A percentile compares a stretch with the other conserved stretches of the same genome.
Evolutionary conservation across 257 asterid species (phyloP).

Genomic region (Solanum lycopersicoides): DNA sequence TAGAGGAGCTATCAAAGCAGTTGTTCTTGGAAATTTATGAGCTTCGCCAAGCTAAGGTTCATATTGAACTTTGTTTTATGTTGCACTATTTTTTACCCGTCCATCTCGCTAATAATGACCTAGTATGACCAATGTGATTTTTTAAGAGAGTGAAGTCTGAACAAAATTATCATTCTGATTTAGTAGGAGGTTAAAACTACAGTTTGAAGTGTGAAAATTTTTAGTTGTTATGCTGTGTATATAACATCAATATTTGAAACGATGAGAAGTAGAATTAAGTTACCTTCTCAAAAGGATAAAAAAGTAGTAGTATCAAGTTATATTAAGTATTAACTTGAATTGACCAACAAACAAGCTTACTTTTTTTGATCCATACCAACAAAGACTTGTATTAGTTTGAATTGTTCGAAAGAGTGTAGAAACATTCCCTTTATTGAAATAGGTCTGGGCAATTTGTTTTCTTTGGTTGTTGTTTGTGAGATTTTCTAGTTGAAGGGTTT

Average conservation of each 20-base stretch:
- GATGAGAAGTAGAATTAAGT: not conserved
- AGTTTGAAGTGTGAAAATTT: not conserved
- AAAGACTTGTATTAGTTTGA: not conserved
- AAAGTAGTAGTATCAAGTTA: not conserved
- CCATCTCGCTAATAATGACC: not conserved
- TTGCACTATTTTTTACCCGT: not conserved
- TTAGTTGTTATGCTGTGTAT: not conserved
- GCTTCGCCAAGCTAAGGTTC: constrained; percentile 99
- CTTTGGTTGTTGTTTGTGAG: not conserved
- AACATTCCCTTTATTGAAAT: not conserved
- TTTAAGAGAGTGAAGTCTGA: not conserved
- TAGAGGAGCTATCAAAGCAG: constrained; percentile 94
- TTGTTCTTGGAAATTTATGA: constrained; percentile 89
- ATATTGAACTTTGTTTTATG: constrained; percentile 3
- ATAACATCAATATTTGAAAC: not conserved
- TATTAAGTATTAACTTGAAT: not conserved
- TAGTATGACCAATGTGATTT: not conserved
- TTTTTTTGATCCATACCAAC: not conserved
- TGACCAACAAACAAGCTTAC: not conserved
- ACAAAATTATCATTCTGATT: not conserved
- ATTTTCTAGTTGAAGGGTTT: not conserved
- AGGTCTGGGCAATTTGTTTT: not conserved
- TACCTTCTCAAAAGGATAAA: not conserved
- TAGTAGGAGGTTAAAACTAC: not conserved
- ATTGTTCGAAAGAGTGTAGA: not conserved